phyloP scores from a whole-genome alignment of 2,329 filamentous ascomycete species.

The Diaporthe amygdali region DNA sequence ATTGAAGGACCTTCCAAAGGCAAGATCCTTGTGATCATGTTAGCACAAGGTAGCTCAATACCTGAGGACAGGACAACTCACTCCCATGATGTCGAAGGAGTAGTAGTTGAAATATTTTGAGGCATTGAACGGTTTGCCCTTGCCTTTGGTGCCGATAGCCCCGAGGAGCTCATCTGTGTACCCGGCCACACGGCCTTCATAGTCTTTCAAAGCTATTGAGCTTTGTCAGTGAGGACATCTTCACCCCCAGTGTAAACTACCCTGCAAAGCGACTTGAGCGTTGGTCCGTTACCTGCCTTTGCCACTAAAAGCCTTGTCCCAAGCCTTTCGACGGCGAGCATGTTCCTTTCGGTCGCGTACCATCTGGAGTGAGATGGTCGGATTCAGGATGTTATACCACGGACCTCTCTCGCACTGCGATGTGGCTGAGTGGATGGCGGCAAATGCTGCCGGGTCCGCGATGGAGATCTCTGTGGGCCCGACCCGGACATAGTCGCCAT shows the following conservation, averaged over 20 bases:
- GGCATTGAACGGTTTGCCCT: not conserved
- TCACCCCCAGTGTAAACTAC: not conserved
- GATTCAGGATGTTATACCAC: slow-evolving; percentile 39
- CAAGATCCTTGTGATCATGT: slow-evolving; percentile 34
- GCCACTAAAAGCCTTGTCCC: slow-evolving; percentile 38
- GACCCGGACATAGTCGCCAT: slow-evolving; percentile 29
- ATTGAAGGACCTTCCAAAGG: slow-evolving; percentile 42
- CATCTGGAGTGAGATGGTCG: slow-evolving; percentile 36
- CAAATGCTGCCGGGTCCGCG: slow-evolving; percentile 33
- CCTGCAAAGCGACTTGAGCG: not conserved
- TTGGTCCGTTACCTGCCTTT: slow-evolving; percentile 28
- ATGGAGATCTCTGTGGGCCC: slow-evolving; percentile 40
- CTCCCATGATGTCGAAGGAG: slow-evolving; percentile 46
- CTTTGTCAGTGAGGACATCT: not conserved
- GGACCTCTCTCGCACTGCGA: slow-evolving; percentile 38
- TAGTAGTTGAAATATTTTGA: slow-evolving; percentile 18
- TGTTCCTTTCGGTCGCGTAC: slow-evolving; percentile 38
- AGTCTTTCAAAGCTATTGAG: slow-evolving; percentile 3
- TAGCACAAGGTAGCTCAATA: not conserved
- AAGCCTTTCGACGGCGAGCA: slow-evolving; percentile 36
- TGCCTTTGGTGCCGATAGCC: not conserved
- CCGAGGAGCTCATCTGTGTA: slow-evolving; percentile 13
- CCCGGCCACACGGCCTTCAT: not conserved
- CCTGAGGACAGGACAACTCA: not conserved
- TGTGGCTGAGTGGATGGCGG: slow-evolving; percentile 34